phyloP scores from a whole-genome alignment of 768 basidiomycete species.

The Hirschioporus abietinus region DNA sequence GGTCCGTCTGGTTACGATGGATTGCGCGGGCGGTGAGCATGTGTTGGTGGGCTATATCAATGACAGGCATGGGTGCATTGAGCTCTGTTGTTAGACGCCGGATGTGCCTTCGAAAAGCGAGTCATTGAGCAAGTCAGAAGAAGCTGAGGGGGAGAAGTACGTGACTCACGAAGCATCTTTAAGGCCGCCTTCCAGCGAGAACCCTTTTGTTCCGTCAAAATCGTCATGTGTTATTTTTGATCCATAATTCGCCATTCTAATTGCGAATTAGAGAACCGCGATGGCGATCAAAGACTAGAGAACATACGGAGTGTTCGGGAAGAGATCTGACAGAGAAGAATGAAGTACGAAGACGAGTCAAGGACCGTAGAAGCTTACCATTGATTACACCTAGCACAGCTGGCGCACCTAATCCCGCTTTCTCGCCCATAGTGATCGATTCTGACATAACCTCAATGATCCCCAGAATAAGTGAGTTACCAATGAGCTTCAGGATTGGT shows the following conservation, averaged over 20 bases:
- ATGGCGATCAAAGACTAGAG: conserved; percentile 4
- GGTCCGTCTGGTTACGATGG: conserved; percentile 41
- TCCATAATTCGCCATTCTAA: conserved; percentile 50
- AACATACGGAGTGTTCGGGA: conserved; percentile 58
- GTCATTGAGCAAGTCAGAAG: conserved; percentile 8
- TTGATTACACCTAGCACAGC: conserved; percentile 52
- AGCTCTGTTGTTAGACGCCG: conserved; percentile 60
- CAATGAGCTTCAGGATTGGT: conserved; percentile 70
- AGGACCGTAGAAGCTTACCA: conserved; percentile 32
- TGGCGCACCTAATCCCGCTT: conserved; percentile 69
- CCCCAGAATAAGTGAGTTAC: conserved; percentile 75
- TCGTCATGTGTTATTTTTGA: conserved; percentile 67
- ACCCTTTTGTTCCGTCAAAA: conserved; percentile 72
- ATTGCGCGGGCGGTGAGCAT: conserved; percentile 74
- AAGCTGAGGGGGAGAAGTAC: neutral
- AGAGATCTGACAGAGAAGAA: conserved; percentile 41
- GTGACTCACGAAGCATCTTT: conserved; percentile 65
- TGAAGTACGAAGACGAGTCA: conserved; percentile 7
- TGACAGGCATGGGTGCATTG: conserved; percentile 64
- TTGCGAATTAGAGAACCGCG: neutral
- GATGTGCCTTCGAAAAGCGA: conserved; percentile 43
- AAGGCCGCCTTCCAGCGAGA: conserved; percentile 81
- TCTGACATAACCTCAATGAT: conserved; percentile 76
- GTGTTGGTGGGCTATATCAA: conserved; percentile 72
- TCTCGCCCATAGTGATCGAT: conserved; percentile 79